These are phyloP conservation scores for Geotrichum reessii DNA, from an alignment of 1,139 yeast genomes.

Conservation along the genomic window DNA sequence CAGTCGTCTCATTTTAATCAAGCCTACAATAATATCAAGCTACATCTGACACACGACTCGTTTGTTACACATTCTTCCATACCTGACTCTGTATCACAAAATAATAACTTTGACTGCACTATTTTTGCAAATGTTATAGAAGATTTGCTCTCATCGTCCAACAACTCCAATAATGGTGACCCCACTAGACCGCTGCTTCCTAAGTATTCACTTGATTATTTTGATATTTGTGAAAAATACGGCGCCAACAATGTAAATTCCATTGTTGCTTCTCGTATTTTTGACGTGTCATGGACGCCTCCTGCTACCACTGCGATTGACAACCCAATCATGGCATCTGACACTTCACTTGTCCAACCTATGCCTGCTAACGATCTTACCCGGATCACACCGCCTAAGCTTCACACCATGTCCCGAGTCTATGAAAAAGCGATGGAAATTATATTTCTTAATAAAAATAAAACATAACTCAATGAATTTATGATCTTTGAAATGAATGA, in stretches of 20 bases:
- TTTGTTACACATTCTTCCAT: slow-evolving; percentile 17
- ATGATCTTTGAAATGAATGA: neutral
- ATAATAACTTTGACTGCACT: slow-evolving; percentile 4
- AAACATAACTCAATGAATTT: too few species aligned
- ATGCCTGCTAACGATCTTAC: slow-evolving; percentile 3
- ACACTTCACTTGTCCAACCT: slow-evolving; percentile 1
- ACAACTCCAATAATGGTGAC: neutral
- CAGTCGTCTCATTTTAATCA: slow-evolving; percentile 19
- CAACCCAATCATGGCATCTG: neutral
- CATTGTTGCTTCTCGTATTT: slow-evolving; percentile 18
- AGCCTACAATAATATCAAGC: slow-evolving; percentile 17
- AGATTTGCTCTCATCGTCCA: slow-evolving; percentile 10
- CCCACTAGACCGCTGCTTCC: neutral
- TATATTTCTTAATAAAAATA: slow-evolving; percentile 8
- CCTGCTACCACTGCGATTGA: slow-evolving; percentile 16
- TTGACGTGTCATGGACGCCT: slow-evolving; percentile 21
- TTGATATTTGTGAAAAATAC: slow-evolving; percentile 18
- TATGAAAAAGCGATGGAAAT: slow-evolving; percentile 20
- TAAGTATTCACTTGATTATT: slow-evolving; percentile 17
- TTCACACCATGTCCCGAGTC: slow-evolving; percentile 20
- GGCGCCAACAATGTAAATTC: slow-evolving; percentile 19
- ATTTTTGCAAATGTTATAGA: slow-evolving; percentile 8
- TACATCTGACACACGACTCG: slow-evolving; percentile 17
- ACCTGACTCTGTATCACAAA: slow-evolving; percentile 4
- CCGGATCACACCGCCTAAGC: slow-evolving; percentile 16